Evolutionary conservation across 2,329 filamentous ascomycete genomes (phyloP), one percentile per base, ranked within the genome.

Genomic region (Penicillium aurantiogriseum): DNA sequence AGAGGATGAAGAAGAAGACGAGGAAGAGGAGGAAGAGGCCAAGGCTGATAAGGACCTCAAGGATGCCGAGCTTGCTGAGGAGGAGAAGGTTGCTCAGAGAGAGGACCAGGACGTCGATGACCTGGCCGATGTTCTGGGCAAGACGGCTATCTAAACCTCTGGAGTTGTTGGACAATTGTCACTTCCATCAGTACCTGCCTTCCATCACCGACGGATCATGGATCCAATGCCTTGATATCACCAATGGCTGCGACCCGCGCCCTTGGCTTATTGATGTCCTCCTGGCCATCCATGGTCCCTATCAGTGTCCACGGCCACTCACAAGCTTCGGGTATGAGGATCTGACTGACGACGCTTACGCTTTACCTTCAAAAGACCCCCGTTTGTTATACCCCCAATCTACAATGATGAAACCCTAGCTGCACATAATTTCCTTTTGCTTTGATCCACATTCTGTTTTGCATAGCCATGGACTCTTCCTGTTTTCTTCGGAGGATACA

Each of bases 101-200:
- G 83, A 89, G 62, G 84, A 92, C 74, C 88, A 89, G 40, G 88
- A 89, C 33, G 90, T 97, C 39, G 92, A 97, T 68, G 87, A 86
- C 45, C 79, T 97, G 69, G 89, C 91, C 17, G 84, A 88, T 72
- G 82, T 85, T 69, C 77, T 97, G 65, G 85, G 83, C 60, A 92
- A 92, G 83, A 89, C 90, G 19, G 69, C 62, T 53, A 61, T 72
- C 54, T 73, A 74, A 56, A 51, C 54, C 39, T 54, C 9, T 23
- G 29, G n/a, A 47, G 46, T 39, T 43, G 44, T 55, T 48, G 19
- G 39, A 51, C n/a, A 48, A 36, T 35, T 35, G 29, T 45, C 39
- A 38, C 39, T 48, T 44, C 56, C 42, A 47, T 54, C 47, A 36
- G 36, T 49, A 33, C n/a, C 36, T 57, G n/a, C 43, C 23, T 33